Percentiles rank a stretch among this genome's conserved stretches.
Evolutionary conservation across 805 yeast genomes (phyloP).

Genomic region (Starmerella potacharoeniae): DNA sequence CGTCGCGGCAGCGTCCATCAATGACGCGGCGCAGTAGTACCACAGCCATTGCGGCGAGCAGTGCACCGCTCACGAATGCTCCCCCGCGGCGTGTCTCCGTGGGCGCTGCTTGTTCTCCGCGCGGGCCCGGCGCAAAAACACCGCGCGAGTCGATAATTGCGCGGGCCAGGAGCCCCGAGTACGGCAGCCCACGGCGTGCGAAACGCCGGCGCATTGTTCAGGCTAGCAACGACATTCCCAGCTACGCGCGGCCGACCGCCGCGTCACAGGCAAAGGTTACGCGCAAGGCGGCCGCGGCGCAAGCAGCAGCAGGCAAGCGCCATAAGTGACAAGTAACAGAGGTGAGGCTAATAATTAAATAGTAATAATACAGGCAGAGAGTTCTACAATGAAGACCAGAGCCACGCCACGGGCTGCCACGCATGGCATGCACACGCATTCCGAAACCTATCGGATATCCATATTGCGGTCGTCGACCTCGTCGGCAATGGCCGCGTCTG

Average conservation of each 20-base stretch:
- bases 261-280: constrained; percentile 10
- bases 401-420: not conserved
- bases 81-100: not conserved
- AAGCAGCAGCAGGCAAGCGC: not conserved
- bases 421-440: not conserved
- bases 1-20: not conserved
- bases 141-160: too few relatives aligned
- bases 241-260: constrained; percentile 13
- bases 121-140: too few relatives aligned
- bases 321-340: not conserved
- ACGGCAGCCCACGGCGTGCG: not conserved
- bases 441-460: constrained; percentile 3
- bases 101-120: not conserved
- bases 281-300: not conserved
- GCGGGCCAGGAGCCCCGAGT: not conserved
- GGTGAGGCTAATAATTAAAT: not conserved
- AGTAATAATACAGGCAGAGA: not conserved
- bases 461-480: constrained; percentile 20
- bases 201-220: not conserved
- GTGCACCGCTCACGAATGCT: not conserved
- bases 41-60: not conserved
- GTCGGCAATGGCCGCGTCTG: constrained; percentile 30
- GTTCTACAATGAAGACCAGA: not conserved
- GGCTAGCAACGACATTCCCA: not conserved
- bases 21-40: not conserved